Evolutionary conservation across 2,329 filamentous ascomycete species (phyloP).

Genomic region (Esteya vermicola): DNA sequence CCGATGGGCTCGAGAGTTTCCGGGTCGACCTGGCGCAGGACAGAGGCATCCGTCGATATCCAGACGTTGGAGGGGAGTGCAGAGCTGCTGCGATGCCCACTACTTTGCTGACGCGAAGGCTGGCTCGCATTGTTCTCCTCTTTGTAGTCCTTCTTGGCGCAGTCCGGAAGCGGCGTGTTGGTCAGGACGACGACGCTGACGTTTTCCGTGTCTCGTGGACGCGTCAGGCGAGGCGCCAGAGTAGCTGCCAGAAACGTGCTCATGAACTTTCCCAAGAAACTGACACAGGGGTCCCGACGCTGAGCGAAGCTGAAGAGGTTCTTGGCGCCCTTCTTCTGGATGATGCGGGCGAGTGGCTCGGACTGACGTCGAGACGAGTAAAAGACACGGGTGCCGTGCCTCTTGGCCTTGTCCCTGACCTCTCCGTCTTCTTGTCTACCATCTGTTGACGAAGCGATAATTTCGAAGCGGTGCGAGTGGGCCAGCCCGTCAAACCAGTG

Average conservation of each 20-base stretch:
- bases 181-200: slow-evolving; percentile 51
- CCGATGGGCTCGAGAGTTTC: slow-evolving; percentile 60
- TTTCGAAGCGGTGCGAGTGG: slow-evolving; percentile 59
- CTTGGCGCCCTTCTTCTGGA: slow-evolving; percentile 44
- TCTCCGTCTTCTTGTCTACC: too few species aligned
- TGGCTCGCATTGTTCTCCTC: slow-evolving; percentile 1
- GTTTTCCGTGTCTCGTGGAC: slow-evolving; percentile 27
- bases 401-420: neutral
- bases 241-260: slow-evolving; percentile 31
- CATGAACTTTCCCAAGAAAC: slow-evolving; percentile 59
- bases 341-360: slow-evolving; percentile 45
- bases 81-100: slow-evolving; percentile 25
- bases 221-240: slow-evolving; percentile 10
- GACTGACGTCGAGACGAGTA: slow-evolving; percentile 61
- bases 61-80: slow-evolving; percentile 34
- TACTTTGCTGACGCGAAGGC: neutral
- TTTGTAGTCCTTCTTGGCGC: neutral
- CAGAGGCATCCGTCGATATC: slow-evolving; percentile 39
- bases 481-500: slow-evolving; percentile 78
- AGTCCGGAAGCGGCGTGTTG: slow-evolving; percentile 27
- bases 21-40: slow-evolving; percentile 49
- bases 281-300: slow-evolving; percentile 58
- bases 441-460: too few species aligned
- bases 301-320: slow-evolving; percentile 53
- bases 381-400: too few species aligned